Percentiles rank a stretch among this genome's conserved stretches.
phyloP scores from a whole-genome alignment of 2,329 filamentous ascomycete species.

The Scedosporium apiospermum region DNA sequence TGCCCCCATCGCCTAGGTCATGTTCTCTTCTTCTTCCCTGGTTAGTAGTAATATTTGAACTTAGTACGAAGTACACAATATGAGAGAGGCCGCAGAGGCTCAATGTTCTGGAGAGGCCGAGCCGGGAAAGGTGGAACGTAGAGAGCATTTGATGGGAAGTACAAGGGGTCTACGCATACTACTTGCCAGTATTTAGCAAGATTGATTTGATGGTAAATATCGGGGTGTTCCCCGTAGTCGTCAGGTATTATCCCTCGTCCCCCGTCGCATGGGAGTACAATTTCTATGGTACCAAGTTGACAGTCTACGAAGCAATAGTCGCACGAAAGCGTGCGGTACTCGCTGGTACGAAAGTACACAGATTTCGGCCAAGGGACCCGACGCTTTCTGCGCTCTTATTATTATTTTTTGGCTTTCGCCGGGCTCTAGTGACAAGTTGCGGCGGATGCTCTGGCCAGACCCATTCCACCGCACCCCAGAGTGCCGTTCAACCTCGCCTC shows the following conservation, averaged over 20 bases:
- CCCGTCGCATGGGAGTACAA: no score
- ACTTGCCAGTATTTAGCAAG: background rate
- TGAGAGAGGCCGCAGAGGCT: no score
- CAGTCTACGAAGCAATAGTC: background rate
- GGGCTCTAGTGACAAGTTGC: conserved; percentile 3
- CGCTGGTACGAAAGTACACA: conserved; percentile 3
- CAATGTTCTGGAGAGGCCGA: background rate
- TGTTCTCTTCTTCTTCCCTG: no score
- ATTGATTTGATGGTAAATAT: background rate
- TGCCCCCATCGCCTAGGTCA: background rate
- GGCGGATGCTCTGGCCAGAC: background rate
- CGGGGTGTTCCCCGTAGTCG: background rate
- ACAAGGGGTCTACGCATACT: background rate
- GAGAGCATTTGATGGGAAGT: background rate
- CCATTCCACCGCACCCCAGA: background rate
- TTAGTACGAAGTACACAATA: no score
- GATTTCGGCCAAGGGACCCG: conserved; percentile 4
- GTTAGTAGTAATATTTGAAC: no score
- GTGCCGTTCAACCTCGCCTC: conserved; percentile 8
- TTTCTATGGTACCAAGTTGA: no score
- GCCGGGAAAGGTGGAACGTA: background rate
- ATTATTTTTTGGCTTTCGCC: conserved; percentile 7
- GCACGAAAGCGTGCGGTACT: background rate
- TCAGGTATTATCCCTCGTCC: background rate
- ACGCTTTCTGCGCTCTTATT: background rate